phyloP scores from a whole-genome alignment of 768 basidiomycete species.

The Trametes cingulata region DNA sequence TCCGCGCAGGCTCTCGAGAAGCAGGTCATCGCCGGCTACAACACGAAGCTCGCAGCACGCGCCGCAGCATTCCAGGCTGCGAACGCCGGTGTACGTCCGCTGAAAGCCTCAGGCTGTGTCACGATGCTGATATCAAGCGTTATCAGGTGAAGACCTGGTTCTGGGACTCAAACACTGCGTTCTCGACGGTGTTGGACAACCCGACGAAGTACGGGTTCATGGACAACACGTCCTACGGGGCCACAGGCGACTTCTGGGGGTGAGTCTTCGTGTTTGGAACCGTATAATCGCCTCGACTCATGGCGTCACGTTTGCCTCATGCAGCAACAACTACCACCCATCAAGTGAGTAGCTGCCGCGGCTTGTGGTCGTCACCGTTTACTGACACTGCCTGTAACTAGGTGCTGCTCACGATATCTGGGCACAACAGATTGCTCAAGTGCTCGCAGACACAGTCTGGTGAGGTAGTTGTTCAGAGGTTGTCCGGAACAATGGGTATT shows the following conservation, averaged over 20 bases:
- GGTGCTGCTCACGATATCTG: conserved; percentile 31
- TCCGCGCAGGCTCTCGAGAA: conserved; percentile 43
- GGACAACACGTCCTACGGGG: conserved; percentile 51
- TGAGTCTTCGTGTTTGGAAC: conserved; percentile 33
- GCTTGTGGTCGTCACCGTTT: background rate
- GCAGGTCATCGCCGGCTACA: conserved; percentile 52
- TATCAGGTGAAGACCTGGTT: conserved; percentile 46
- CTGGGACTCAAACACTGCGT: conserved; percentile 52
- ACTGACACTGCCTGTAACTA: background rate
- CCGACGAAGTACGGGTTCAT: conserved; percentile 55
- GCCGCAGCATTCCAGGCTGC: conserved; percentile 43
- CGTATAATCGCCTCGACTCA: background rate
- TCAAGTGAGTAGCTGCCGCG: conserved; percentile 36
- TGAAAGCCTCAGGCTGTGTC: background rate
- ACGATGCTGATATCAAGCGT: background rate
- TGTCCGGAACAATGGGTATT: too few relatives aligned
- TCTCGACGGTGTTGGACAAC: conserved; percentile 49
- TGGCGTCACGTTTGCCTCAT: background rate
- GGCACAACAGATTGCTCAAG: conserved; percentile 23
- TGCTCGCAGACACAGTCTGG: conserved; percentile 29
- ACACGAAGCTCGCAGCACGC: conserved; percentile 46
- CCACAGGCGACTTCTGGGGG: conserved; percentile 55
- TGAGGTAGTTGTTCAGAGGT: background rate
- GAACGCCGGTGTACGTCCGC: conserved; percentile 45
- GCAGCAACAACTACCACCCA: conserved; percentile 56